Conservation (phyloP, 2,329 filamentous ascomycete genomes). For the Daldinia eschscholtzii region DNA sequence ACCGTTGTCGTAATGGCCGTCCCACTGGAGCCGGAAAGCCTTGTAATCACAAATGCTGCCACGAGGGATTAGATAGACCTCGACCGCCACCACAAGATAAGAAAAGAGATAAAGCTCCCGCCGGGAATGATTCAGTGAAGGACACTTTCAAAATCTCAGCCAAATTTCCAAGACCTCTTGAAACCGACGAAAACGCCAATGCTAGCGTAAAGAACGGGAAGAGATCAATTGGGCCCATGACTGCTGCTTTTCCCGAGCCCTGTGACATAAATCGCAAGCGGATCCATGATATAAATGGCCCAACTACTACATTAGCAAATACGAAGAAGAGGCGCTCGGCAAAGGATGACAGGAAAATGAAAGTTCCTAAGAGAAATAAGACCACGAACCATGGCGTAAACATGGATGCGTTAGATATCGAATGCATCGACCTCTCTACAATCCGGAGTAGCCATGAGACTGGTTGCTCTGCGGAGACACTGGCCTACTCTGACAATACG, state of each 20-base stretch:
- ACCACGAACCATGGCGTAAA: background rate
- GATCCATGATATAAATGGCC: background rate
- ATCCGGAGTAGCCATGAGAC: slow-evolving; percentile 27
- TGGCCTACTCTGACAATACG: background rate
- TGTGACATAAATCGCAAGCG: background rate
- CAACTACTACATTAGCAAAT: slow-evolving; percentile 9
- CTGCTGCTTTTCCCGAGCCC: background rate
- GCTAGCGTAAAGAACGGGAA: background rate
- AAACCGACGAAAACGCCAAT: background rate
- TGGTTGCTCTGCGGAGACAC: background rate
- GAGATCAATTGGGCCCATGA: background rate
- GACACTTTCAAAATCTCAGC: background rate
- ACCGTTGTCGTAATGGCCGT: slow-evolving; percentile 66
- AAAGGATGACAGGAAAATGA: background rate
- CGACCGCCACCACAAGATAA: slow-evolving; percentile 56
- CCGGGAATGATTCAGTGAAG: slow-evolving; percentile 34
- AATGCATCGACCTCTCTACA: slow-evolving; percentile 48
- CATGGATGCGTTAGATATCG: slow-evolving; percentile 39
- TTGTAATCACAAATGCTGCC: slow-evolving; percentile 81
- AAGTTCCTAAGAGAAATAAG: slow-evolving; percentile 20
- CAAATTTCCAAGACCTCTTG: background rate
- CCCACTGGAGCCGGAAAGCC: slow-evolving; percentile 55
- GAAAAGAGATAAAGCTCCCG: slow-evolving; percentile 45
- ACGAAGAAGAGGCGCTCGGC: slow-evolving; percentile 30
- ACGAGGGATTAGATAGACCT: slow-evolving; percentile 76